Conservation (phyloP, 2,329 filamentous ascomycete species). For the Cytospora piceae region DNA sequence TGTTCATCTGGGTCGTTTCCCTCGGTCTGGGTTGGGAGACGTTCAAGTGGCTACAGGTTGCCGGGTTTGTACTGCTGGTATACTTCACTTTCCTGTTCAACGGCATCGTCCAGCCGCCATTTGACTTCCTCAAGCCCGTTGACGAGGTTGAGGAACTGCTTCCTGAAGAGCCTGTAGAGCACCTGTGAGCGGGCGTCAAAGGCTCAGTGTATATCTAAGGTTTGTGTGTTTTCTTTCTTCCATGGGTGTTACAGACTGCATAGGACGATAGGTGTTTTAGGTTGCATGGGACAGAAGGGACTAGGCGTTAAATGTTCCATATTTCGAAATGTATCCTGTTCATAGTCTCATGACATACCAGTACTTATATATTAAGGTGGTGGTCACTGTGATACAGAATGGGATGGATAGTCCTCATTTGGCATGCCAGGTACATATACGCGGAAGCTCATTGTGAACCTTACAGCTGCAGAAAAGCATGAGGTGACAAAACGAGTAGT, state of each 20-base stretch:
- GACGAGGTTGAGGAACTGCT: slow-evolving; percentile 66
- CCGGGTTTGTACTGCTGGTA: slow-evolving; percentile 85
- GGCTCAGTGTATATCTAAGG: neutral
- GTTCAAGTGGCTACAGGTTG: slow-evolving; percentile 95
- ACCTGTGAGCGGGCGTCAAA: slow-evolving; percentile 42
- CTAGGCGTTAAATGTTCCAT: neutral
- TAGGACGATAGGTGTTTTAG: slow-evolving; percentile 17
- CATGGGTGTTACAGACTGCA: slow-evolving; percentile 16
- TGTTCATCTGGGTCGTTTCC: slow-evolving; percentile 98
- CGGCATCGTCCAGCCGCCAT: slow-evolving; percentile 82
- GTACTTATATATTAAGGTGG: neutral
- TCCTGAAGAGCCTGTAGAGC: slow-evolving; percentile 84
- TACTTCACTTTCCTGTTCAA: slow-evolving; percentile 98
- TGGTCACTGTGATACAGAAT: too few relatives aligned
- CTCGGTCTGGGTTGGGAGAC: slow-evolving; percentile 93
- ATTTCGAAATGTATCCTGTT: neutral
- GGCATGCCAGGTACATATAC: neutral
- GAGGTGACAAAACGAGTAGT: neutral
- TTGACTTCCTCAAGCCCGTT: slow-evolving; percentile 66
- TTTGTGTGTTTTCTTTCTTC: neutral
- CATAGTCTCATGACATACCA: neutral
- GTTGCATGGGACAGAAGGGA: neutral
- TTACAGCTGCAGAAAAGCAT: neutral
- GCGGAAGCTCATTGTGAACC: neutral
- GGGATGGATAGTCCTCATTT: neutral